Evolutionary conservation across 1,284 basidiomycete species (phyloP).

Genomic region (Ustilago esculenta): DNA sequence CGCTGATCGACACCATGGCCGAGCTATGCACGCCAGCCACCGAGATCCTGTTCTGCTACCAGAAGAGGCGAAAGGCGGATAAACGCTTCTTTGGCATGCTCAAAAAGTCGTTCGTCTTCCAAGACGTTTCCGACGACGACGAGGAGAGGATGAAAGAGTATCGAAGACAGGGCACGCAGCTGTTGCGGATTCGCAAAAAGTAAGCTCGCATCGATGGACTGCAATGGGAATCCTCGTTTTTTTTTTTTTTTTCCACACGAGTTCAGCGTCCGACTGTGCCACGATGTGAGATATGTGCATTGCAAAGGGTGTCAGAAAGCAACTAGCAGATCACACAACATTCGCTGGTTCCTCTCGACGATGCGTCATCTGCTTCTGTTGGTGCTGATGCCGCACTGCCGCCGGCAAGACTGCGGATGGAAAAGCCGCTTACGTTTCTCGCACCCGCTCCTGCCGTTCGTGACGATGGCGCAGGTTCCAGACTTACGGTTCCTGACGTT

Average conservation of each 20-base stretch:
- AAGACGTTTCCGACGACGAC: conserved; percentile 71
- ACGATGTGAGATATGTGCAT: neutral
- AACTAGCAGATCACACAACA: conserved; percentile 31
- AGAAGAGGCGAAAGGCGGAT: conserved; percentile 92
- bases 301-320: neutral
- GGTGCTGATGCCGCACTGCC: neutral
- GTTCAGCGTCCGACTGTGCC: no score
- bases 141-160: conserved; percentile 40
- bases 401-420: conserved; percentile 11
- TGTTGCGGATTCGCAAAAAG: conserved; percentile 26
- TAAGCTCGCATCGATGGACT: neutral
- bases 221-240: conserved; percentile 14
- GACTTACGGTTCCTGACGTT: conserved; percentile 16
- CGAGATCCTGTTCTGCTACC: conserved; percentile 83
- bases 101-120: conserved; percentile 83
- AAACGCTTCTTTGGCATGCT: conserved; percentile 86
- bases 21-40: conserved; percentile 71
- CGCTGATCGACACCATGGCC: conserved; percentile 81
- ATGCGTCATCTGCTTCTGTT: neutral
- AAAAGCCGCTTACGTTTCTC: conserved; percentile 16
- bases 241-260: no score
- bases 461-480: conserved; percentile 1
- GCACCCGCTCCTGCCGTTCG: neutral
- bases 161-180: conserved; percentile 55
- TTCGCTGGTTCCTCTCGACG: neutral